Conservation (phyloP, 768 basidiomycete species). For the Lepiota brunneoincarnata region DNA sequence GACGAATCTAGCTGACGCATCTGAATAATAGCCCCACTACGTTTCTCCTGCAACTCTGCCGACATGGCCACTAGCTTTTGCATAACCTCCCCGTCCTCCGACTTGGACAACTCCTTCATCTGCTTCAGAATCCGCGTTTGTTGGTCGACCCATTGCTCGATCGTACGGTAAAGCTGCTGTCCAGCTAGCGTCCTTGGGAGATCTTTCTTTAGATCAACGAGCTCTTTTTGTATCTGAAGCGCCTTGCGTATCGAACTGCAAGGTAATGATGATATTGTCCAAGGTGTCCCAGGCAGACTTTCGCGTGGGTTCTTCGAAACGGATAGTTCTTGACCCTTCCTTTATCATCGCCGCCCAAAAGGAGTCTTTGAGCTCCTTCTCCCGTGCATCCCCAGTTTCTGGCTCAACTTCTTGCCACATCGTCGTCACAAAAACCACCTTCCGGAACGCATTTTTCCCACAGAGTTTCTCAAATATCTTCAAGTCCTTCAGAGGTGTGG, state of each 20-base stretch:
- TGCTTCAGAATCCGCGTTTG: neutral
- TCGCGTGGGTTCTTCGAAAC: slow-evolving; percentile 6
- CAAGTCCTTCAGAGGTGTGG: slow-evolving; percentile 24
- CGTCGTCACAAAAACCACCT: slow-evolving; percentile 32
- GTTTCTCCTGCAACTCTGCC: neutral
- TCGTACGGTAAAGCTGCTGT: neutral
- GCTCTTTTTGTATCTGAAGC: slow-evolving; percentile 15
- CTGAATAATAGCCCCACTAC: neutral
- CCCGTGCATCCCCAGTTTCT: slow-evolving; percentile 6
- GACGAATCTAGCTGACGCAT: neutral
- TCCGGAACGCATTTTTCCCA: slow-evolving; percentile 23
- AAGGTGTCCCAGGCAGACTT: slow-evolving; percentile 14
- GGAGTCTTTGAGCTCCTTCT: slow-evolving; percentile 19
- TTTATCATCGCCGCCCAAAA: slow-evolving; percentile 17
- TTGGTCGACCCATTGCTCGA: neutral
- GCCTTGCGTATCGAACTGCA: neutral
- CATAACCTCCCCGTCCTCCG: neutral
- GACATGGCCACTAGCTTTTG: neutral
- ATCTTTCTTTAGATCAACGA: neutral
- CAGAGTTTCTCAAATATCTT: slow-evolving; percentile 32
- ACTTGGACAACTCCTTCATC: neutral
- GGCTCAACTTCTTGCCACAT: slow-evolving; percentile 26
- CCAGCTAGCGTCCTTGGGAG: neutral
- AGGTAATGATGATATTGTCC: slow-evolving; percentile 2
- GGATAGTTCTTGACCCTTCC: slow-evolving; percentile 1